Base-by-base conservation (phyloP, 2,329 filamentous ascomycete genomes). In the Monosporascus sp. region DNA sequence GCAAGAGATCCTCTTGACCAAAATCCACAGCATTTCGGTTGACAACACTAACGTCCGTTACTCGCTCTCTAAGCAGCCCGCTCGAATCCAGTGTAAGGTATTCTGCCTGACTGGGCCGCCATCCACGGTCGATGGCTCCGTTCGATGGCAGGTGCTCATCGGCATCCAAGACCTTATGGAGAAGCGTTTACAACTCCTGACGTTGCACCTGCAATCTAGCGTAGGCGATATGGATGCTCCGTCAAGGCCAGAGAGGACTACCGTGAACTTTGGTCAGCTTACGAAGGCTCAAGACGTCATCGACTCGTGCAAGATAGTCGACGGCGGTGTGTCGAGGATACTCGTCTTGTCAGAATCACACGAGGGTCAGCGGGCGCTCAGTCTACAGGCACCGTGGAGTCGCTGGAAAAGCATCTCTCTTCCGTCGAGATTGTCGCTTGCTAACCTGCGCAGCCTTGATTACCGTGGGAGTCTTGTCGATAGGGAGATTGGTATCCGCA, bases 311-410 rank as follows among this genome's bases (percentile, higher is more conserved):
- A 88, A 84, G 61, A 69, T 92, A 44, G 75, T 78, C 5, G 88
- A 92, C 66, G 85, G 85, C 2, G 75, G 78, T 26, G 75, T 87
- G 51, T 83, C 85, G 35, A 84, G 85, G 58, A 86, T 92, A 50
- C 72, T 91, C 3, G 83, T 89, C 26, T 72, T 93, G 15, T 87
- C 85, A 3, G 81, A 86, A 60, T 81, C 83, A 24, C 78, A 79
- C 49, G 75, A 83, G 58, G 86, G 86, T 1, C 78, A 79, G 31
- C 80, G 82, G 47, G 83, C 88, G 63, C 70, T 93, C 17, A 89
- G 85, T 59, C 73, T 89, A 9, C 88, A 91, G 68, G 87, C 87
- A 6, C 88, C 87, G 0, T 92, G 88, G 88, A 85, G 86, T 53
- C 79, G 80, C 50, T 76, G 88, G 14, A 82, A 85, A n/a, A 84